These are phyloP conservation scores for Auriscalpium microsporum DNA, from an alignment of 768 basidiomycete genomes.

Conservation along the genomic window DNA sequence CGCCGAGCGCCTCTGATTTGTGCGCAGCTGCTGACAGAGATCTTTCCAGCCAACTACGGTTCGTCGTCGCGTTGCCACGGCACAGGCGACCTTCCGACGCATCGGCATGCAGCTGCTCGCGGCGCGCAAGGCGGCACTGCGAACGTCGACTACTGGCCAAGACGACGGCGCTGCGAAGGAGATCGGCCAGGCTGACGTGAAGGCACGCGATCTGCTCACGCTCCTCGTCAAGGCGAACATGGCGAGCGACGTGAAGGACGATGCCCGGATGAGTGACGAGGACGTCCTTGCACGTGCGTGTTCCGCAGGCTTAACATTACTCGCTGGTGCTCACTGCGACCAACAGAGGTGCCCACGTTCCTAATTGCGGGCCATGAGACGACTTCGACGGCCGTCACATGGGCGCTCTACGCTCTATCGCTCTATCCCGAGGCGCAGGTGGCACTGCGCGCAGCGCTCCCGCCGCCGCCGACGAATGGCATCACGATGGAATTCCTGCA, in stretches of 20 bases:
- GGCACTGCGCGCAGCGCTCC: slow-evolving; percentile 26
- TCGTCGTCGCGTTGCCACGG: slow-evolving; percentile 5
- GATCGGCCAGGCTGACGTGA: slow-evolving; percentile 9
- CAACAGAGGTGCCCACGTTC: slow-evolving; percentile 24
- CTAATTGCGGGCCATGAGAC: slow-evolving; percentile 24
- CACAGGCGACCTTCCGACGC: slow-evolving; percentile 35
- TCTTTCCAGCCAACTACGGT: neutral
- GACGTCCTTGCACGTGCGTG: slow-evolving; percentile 23
- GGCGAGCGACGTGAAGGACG: slow-evolving; percentile 19
- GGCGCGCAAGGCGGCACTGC: slow-evolving; percentile 37
- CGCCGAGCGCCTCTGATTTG: slow-evolving; percentile 1
- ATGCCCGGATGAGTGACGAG: slow-evolving; percentile 20
- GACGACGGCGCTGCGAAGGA: neutral
- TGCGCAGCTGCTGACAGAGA: too few species aligned
- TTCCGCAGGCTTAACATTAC: neutral
- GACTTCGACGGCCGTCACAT: slow-evolving; percentile 23
- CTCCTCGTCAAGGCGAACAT: slow-evolving; percentile 25
- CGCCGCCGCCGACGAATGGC: slow-evolving; percentile 13
- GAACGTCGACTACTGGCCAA: neutral
- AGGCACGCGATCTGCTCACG: slow-evolving; percentile 21
- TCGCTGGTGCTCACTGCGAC: neutral
- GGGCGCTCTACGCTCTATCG: slow-evolving; percentile 26
- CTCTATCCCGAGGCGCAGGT: slow-evolving; percentile 23
- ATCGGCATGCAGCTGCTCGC: slow-evolving; percentile 44
- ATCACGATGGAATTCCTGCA: slow-evolving; percentile 21